Percentiles rank a stretch among this genome's conserved stretches.
phyloP scores from a whole-genome alignment of 75 land plant species.

The Sequoia sempervirens region DNA sequence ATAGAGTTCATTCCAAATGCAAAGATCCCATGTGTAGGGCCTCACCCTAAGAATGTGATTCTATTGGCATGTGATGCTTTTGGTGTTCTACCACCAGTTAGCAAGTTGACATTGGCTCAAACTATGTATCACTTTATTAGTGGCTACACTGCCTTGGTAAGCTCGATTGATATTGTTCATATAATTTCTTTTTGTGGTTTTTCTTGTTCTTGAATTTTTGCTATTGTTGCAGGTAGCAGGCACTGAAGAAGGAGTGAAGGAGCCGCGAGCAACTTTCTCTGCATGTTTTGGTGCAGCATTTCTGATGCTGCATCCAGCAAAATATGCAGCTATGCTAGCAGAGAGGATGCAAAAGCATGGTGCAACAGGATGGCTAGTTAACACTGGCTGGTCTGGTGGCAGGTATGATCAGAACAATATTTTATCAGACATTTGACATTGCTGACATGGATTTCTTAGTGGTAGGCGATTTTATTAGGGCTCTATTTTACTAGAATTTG shows the following conservation, averaged over 20 bases:
- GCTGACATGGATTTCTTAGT: background rate
- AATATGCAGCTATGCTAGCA: slow-evolving; percentile 28
- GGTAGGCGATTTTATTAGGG: background rate
- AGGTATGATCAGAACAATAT: slow-evolving; percentile 8
- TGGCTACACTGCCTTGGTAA: slow-evolving; percentile 45
- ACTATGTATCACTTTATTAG: slow-evolving; percentile 49
- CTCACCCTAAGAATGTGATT: slow-evolving; percentile 38
- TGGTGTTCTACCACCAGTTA: slow-evolving; percentile 40
- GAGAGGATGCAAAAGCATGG: slow-evolving; percentile 24
- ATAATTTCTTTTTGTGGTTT: background rate
- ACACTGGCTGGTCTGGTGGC: slow-evolving; percentile 28
- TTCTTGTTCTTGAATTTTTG: background rate
- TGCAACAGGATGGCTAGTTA: slow-evolving; percentile 27
- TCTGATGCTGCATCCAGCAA: slow-evolving; percentile 26
- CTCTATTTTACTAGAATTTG: background rate
- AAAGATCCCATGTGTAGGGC: slow-evolving; percentile 40
- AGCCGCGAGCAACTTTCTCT: slow-evolving; percentile 24
- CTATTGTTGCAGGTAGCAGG: slow-evolving; percentile 14
- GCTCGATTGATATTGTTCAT: background rate
- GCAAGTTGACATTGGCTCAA: slow-evolving; percentile 36
- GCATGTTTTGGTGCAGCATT: slow-evolving; percentile 28
- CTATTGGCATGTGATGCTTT: slow-evolving; percentile 40
- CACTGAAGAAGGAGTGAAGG: slow-evolving; percentile 23
- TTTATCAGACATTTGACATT: background rate
- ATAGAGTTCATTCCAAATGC: slow-evolving; percentile 37